Evolutionary conservation across 2,329 filamentous ascomycete species (phyloP), one percentile per base, ranked within the genome.

Genomic region (Ustilaginoidea virens): DNA sequence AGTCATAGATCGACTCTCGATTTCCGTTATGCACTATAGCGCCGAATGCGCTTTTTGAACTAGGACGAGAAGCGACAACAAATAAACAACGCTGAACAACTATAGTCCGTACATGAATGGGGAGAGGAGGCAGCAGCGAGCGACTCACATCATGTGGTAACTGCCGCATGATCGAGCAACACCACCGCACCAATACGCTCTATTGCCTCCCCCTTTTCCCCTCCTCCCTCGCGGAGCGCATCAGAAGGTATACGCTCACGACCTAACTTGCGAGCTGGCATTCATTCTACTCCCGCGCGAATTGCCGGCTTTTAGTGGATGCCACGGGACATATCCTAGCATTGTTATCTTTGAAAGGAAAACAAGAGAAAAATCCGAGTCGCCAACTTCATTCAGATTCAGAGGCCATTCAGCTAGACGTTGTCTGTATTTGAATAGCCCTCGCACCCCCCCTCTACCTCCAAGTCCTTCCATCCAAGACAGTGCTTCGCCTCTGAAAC

Each of bases 81-180:
- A 32, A 28, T 24, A 34, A 16, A 18, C 11, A 16, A 23, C 14
- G 21, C 16, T 23, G 29, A 25, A 34, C 25, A 28, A 27, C 19
- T 20, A 18, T 17, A n/a, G n/a, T n/a, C n/a, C n/a, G n/a, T n/a
- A n/a, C n/a, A n/a, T 13, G 18, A 11, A 25, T 22, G 28, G 28
- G 25, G 24, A 33, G 17, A 25, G 20, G 17, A 19, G n/a, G n/a
- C n/a, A 32, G 13, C 30, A 21, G 13, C 6, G 21, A 14, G 27
- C 27, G 27, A 24, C 24, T 18, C 27, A 27, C 33, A 28, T 22
- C 33, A 35, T 35, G 33, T 30, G 33, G 24, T 35, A 30, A 30
- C 24, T 21, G 28, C 25, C 32, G 25, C 28, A 30, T 25, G 17
- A 27, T 13, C 19, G 28, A 34, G 24, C 26, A 28, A 23, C 23